A percentile compares a stretch with the other conserved stretches of the same genome.
These are phyloP conservation scores for Ziziphus jujuba DNA, from an alignment of 306 rosid genomes.

Conservation along the genomic window DNA sequence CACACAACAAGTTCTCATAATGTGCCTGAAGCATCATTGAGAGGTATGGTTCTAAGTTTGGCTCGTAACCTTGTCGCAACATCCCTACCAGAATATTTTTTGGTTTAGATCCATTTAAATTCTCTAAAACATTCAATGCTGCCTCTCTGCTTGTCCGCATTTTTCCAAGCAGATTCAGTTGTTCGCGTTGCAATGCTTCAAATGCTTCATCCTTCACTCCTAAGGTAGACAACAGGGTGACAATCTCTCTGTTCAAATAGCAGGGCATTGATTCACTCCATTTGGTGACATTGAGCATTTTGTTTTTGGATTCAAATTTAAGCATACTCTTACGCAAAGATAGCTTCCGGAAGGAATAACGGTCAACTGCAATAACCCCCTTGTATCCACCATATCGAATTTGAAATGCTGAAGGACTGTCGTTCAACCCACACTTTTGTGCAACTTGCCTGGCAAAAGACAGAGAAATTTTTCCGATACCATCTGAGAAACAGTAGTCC, in stretches of 20 bases:
- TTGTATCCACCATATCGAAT: slow-evolving; percentile 95
- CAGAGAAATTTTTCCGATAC: slow-evolving; percentile 83
- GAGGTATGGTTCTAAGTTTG: slow-evolving; percentile 80
- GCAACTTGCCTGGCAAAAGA: slow-evolving; percentile 85
- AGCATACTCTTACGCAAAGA: slow-evolving; percentile 86
- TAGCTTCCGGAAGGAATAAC: slow-evolving; percentile 66
- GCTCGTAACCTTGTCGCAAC: slow-evolving; percentile 77
- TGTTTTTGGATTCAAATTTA: slow-evolving; percentile 75
- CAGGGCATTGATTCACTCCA: slow-evolving; percentile 85
- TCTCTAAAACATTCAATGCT: slow-evolving; percentile 66
- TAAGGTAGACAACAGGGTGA: slow-evolving; percentile 69
- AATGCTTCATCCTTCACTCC: slow-evolving; percentile 73
- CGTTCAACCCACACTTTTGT: slow-evolving; percentile 58
- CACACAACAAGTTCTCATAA: slow-evolving; percentile 61
- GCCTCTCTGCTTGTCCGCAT: slow-evolving; percentile 63
- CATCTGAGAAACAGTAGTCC: slow-evolving; percentile 89
- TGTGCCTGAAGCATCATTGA: slow-evolving; percentile 87
- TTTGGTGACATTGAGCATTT: slow-evolving; percentile 82
- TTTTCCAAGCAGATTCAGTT: slow-evolving; percentile 57
- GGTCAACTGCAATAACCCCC: slow-evolving; percentile 88
- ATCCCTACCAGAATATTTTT: slow-evolving; percentile 67
- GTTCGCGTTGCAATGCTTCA: slow-evolving; percentile 73
- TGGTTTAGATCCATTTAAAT: slow-evolving; percentile 58
- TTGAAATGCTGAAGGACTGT: slow-evolving; percentile 87
- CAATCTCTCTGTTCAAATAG: slow-evolving; percentile 89